Evolutionary conservation across 768 basidiomycete genomes (phyloP).

Genomic region (Amanita phalloides): DNA sequence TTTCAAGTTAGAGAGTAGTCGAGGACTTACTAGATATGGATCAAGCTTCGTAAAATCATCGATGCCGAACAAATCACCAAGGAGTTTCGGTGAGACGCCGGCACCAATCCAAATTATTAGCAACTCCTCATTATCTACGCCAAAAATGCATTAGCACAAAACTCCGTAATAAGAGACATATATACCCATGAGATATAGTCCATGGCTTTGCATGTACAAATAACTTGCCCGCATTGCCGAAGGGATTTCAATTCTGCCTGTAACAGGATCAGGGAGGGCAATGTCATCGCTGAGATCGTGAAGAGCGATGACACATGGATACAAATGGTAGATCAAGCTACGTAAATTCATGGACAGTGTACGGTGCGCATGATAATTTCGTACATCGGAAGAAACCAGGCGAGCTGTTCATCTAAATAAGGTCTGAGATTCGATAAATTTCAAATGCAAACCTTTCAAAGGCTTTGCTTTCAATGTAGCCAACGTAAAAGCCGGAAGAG

Average conservation of each 20-base stretch:
- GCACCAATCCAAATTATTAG: constrained; percentile 88
- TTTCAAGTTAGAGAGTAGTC: background rate
- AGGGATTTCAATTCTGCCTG: constrained; percentile 56
- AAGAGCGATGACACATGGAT: constrained; percentile 80
- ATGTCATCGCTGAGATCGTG: constrained; percentile 71
- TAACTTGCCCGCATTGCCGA: constrained; percentile 75
- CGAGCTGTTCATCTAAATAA: constrained; percentile 38
- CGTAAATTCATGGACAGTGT: constrained; percentile 64
- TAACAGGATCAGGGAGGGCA: constrained; percentile 54
- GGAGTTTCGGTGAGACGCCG: constrained; percentile 69
- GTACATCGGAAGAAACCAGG: constrained; percentile 87
- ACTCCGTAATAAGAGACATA: constrained; percentile 6
- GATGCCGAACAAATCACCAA: constrained; percentile 76
- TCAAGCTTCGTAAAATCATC: constrained; percentile 69
- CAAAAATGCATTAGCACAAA: background rate
- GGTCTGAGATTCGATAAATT: background rate
- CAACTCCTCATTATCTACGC: constrained; percentile 75
- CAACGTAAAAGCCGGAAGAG: constrained; percentile 72
- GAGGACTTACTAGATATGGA: constrained; percentile 47
- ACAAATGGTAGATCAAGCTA: constrained; percentile 65
- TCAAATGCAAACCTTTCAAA: constrained; percentile 60
- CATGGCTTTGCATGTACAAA: constrained; percentile 80
- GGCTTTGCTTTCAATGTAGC: constrained; percentile 84
- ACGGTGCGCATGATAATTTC: constrained; percentile 75
- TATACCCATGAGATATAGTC: constrained; percentile 86